Percentiles rank a stretch among this genome's conserved stretches.
Conservation (phyloP, 495 filamentous ascomycete genomes). For the Talaromyces wortmannii region DNA sequence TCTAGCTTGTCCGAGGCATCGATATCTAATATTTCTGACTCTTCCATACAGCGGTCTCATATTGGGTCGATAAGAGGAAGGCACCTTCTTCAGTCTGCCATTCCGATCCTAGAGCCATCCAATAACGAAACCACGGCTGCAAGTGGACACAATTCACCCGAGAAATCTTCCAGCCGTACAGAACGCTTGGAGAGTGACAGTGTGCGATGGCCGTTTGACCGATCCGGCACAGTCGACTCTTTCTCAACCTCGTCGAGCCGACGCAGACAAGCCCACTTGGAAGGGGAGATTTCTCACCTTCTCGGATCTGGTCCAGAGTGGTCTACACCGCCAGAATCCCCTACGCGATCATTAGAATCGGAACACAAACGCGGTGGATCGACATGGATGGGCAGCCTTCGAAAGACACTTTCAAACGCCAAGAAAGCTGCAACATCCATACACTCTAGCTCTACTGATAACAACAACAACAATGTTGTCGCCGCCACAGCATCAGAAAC, state of each 20-base stretch:
- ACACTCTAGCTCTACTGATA: neutral
- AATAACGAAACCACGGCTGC: neutral
- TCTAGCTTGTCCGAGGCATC: conserved; percentile 51
- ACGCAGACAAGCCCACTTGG: conserved; percentile 52
- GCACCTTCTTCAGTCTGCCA: conserved; percentile 6
- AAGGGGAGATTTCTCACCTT: conserved; percentile 49
- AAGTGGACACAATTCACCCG: conserved; percentile 18
- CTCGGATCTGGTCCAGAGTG: conserved; percentile 33
- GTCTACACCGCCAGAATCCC: conserved; percentile 9
- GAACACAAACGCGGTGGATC: conserved; percentile 28
- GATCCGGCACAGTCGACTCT: conserved; percentile 45
- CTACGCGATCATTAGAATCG: conserved; percentile 13
- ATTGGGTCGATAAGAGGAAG: conserved; percentile 18
- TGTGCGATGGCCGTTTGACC: conserved; percentile 19
- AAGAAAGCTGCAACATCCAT: conserved; percentile 14
- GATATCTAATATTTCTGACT: conserved; percentile 20
- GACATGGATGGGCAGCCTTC: conserved; percentile 50
- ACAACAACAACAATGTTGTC: neutral
- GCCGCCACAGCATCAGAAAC: conserved; percentile 1
- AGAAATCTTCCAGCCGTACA: conserved; percentile 4
- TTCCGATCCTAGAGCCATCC: conserved; percentile 4
- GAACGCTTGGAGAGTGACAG: conserved; percentile 11
- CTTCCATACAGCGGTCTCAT: conserved; percentile 14
- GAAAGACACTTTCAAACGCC: conserved; percentile 42
- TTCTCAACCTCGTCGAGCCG: conserved; percentile 58